Percentiles rank a stretch among this genome's conserved stretches.
phyloP scores from a whole-genome alignment of 2,329 filamentous ascomycete genomes.

The Aspergillus pseudonomiae region DNA sequence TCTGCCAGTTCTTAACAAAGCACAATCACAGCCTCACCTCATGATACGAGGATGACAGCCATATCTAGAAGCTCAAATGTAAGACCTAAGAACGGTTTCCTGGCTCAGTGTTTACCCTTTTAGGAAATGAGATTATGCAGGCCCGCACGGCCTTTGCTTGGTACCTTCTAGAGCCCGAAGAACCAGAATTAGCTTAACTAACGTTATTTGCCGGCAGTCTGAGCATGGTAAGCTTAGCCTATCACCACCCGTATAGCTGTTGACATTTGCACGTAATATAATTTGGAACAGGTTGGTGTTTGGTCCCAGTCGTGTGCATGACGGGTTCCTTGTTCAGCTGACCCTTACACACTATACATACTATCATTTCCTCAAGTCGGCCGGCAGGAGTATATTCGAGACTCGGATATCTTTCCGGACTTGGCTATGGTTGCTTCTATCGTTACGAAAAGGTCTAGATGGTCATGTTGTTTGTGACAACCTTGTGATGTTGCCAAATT shows the following conservation, averaged over 20 bases:
- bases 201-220: neutral
- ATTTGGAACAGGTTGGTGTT: neutral
- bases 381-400: too few species aligned
- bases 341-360: neutral
- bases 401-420: too few species aligned
- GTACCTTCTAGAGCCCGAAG: too few species aligned
- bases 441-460: too few species aligned
- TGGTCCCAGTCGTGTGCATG: neutral
- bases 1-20: neutral
- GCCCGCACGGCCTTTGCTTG: neutral
- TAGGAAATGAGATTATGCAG: neutral
- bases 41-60: neutral
- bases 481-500: neutral
- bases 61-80: neutral
- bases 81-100: neutral
- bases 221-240: neutral
- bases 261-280: neutral
- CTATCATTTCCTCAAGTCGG: too few species aligned
- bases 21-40: neutral
- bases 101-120: conserved; percentile 8
- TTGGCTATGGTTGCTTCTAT: too few species aligned
- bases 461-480: neutral
- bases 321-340: neutral
- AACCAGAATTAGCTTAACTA: neutral
- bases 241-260: neutral